A percentile compares a stretch with the other conserved stretches of the same genome.
These are phyloP conservation scores for Kregervanrija delftensis DNA, from an alignment of 805 yeast species.

Conservation along the genomic window DNA sequence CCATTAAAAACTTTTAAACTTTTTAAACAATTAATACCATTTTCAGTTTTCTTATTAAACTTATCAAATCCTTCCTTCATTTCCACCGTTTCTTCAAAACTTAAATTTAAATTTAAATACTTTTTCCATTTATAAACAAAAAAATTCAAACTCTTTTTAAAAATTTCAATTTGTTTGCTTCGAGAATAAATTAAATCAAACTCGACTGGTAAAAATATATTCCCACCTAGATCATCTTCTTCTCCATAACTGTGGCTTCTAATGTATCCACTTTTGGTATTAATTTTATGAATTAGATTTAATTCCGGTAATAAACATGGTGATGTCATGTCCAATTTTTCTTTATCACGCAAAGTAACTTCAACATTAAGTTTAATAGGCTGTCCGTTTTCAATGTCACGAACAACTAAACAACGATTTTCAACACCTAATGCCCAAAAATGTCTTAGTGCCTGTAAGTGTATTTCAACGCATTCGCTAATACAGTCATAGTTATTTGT, in stretches of 20 bases:
- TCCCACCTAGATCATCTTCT: slow-evolving; percentile 3
- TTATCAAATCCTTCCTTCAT: slow-evolving; percentile 2
- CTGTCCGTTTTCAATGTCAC: slow-evolving; percentile 57
- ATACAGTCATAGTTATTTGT: slow-evolving; percentile 22
- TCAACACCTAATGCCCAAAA: slow-evolving; percentile 86
- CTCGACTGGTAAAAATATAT: slow-evolving; percentile 47
- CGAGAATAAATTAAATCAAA: slow-evolving; percentile 32
- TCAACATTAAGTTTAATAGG: slow-evolving; percentile 44
- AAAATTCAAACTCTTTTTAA: slow-evolving; percentile 38
- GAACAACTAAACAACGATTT: slow-evolving; percentile 69
- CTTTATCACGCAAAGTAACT: slow-evolving; percentile 32
- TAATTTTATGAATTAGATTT: slow-evolving; percentile 39
- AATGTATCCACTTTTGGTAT: slow-evolving; percentile 21
- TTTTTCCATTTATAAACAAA: slow-evolving; percentile 44
- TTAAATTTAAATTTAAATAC: slow-evolving; percentile 26
- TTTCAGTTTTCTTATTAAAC: background rate
- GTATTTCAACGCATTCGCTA: slow-evolving; percentile 37
- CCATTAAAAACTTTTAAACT: slow-evolving; percentile 14
- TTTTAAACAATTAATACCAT: slow-evolving; percentile 11
- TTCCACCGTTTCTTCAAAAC: slow-evolving; percentile 12
- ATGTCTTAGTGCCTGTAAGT: slow-evolving; percentile 79
- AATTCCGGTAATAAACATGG: slow-evolving; percentile 70
- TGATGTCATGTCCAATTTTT: slow-evolving; percentile 30
- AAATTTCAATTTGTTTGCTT: slow-evolving; percentile 27
- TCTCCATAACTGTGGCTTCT: background rate